Evolutionary conservation across 305 asterid genomes (phyloP).

Genomic region (Solanum hybrid): DNA sequence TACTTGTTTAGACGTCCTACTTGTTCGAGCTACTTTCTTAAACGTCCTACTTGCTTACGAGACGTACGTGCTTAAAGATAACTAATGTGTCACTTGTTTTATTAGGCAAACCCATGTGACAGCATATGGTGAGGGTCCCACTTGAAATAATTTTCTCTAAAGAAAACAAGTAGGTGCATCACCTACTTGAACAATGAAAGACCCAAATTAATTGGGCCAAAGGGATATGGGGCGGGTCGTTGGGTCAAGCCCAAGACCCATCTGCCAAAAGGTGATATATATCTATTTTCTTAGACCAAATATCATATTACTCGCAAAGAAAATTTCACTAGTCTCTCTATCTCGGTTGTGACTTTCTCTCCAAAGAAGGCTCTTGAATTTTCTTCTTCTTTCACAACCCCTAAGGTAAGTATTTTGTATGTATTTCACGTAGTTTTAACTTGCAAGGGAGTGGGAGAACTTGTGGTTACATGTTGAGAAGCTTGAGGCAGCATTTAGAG

Average conservation of each 20-base stretch:
- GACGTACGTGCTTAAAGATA: neutral
- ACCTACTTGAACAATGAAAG: neutral
- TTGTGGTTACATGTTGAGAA: neutral
- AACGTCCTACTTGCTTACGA: neutral
- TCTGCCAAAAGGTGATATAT: neutral
- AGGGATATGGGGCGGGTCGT: neutral
- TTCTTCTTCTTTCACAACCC: neutral
- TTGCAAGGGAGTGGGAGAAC: neutral
- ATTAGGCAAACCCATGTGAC: neutral
- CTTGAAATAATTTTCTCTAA: neutral
- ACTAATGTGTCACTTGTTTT: neutral
- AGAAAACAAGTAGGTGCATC: neutral
- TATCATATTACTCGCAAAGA: neutral
- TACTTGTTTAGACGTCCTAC: neutral
- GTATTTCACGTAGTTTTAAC: neutral
- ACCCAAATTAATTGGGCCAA: neutral
- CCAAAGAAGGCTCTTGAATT: neutral
- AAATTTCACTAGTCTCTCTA: neutral
- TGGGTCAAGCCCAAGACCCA: neutral
- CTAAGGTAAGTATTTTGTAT: neutral
- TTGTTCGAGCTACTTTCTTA: neutral
- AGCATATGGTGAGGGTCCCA: neutral
- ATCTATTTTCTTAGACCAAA: neutral
- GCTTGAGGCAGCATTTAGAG: neutral
- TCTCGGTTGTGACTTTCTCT: neutral